Percentiles rank a stretch among this genome's conserved stretches.
Evolutionary conservation across 2,329 filamentous ascomycete species (phyloP).

Genomic region (Colletotrichum echinochloae): DNA sequence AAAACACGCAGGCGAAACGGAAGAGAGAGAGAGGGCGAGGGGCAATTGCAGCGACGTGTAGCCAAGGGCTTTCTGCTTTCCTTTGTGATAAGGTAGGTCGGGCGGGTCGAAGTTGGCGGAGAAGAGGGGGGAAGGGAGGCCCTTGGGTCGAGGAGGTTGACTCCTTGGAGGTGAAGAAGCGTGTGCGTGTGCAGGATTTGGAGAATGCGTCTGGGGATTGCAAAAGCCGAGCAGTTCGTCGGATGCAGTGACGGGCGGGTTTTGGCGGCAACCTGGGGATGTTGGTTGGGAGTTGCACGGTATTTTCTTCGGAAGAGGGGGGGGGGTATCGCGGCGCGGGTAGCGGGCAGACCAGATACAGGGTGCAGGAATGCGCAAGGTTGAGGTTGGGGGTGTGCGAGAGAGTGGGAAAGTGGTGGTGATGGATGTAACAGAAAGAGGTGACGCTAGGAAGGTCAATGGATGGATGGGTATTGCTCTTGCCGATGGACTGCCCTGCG

Average conservation of each 20-base stretch:
- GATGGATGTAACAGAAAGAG: conserved; percentile 18
- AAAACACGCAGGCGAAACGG: conserved; percentile 27
- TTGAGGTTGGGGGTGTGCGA: conserved; percentile 14
- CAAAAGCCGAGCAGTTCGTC: conserved; percentile 12
- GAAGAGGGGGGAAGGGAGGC: conserved; percentile 8
- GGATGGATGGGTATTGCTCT: conserved; percentile 5
- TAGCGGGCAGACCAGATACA: conserved; percentile 18
- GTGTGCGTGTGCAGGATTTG: conserved; percentile 8
- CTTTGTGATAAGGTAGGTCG: conserved; percentile 9
- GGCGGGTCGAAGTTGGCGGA: conserved; percentile 6
- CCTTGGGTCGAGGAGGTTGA: conserved; percentile 5
- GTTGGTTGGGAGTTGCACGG: conserved; percentile 24
- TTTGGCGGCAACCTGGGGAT: conserved; percentile 13
- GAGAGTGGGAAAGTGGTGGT: conserved; percentile 4
- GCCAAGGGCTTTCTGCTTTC: background rate
- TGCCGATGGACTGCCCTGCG: conserved; percentile 1
- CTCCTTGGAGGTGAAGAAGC: conserved; percentile 6
- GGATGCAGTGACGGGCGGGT: conserved; percentile 12
- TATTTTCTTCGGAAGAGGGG: conserved; percentile 1
- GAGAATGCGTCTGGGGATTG: conserved; percentile 6
- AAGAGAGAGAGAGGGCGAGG: conserved; percentile 17
- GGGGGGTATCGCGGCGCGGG: conserved; percentile 22
- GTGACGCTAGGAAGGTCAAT: conserved; percentile 18
- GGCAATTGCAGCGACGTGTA: conserved; percentile 14
- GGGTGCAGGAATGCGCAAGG: conserved; percentile 19